Evolutionary conservation across 1,139 yeast species (phyloP).

Genomic region (Scheffersomyces parashehatae): DNA sequence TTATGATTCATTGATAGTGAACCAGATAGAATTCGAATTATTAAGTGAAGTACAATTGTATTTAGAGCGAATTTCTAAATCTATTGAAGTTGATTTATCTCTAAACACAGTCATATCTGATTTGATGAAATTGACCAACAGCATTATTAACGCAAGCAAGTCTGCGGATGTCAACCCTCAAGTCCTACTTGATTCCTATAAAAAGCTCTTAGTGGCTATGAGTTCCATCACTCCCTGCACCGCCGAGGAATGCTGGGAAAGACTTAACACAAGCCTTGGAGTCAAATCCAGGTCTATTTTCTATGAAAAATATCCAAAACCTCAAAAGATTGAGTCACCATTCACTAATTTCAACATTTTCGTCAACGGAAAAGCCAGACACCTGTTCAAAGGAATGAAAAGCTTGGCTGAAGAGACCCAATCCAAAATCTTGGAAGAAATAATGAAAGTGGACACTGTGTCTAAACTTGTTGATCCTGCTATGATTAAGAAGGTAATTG

Average conservation of each 20-base stretch:
- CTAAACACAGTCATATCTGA: constrained; percentile 87
- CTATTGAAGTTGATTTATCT: constrained; percentile 61
- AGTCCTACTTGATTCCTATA: constrained; percentile 41
- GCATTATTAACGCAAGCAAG: constrained; percentile 43
- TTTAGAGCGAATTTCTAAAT: constrained; percentile 51
- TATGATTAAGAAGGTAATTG: constrained; percentile 21
- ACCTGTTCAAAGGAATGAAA: constrained; percentile 40
- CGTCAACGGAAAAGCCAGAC: constrained; percentile 69
- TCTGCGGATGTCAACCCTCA: constrained; percentile 23
- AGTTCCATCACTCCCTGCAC: constrained; percentile 80
- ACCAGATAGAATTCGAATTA: constrained; percentile 49
- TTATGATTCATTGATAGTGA: constrained; percentile 22
- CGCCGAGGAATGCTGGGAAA: constrained; percentile 82
- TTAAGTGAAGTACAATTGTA: constrained; percentile 60
- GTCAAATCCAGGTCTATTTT: constrained; percentile 46
- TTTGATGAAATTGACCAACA: constrained; percentile 80
- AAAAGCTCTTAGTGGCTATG: constrained; percentile 56
- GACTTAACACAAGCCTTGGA: constrained; percentile 31
- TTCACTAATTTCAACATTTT: constrained; percentile 51
- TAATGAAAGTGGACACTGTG: constrained; percentile 8
- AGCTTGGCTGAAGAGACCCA: constrained; percentile 31
- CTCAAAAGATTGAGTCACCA: constrained; percentile 37
- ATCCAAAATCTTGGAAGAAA: constrained; percentile 16
- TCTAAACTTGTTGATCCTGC: constrained; percentile 6
- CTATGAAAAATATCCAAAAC: constrained; percentile 52